A percentile compares a stretch with the other conserved stretches of the same genome.
phyloP scores from a whole-genome alignment of 179 eudicot species.

The Silene vulgaris region DNA sequence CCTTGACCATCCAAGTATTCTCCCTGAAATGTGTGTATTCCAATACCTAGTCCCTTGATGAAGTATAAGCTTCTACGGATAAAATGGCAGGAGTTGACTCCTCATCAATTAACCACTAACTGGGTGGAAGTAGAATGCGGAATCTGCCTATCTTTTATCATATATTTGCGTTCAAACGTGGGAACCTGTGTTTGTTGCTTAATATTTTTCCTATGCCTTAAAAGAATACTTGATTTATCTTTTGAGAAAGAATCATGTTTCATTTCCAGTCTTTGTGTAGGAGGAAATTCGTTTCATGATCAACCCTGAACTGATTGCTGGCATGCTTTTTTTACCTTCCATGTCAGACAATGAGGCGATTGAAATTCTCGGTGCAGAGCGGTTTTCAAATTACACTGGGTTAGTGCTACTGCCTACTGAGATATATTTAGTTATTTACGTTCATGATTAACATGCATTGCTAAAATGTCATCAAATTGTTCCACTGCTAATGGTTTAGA shows the following conservation, averaged over 20 bases:
- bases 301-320: constrained; percentile 85
- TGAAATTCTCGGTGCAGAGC: constrained; percentile 80
- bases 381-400: constrained; percentile 87
- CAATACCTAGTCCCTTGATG: background rate
- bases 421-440: background rate
- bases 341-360: constrained; percentile 97
- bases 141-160: background rate
- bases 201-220: background rate
- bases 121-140: background rate
- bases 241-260: constrained; percentile 7
- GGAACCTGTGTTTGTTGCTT: background rate
- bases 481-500: background rate
- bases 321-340: constrained; percentile 91
- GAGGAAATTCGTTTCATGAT: constrained; percentile 98
- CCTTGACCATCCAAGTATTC: background rate
- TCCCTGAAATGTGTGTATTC: background rate
- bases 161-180: background rate
- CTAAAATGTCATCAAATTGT: background rate
- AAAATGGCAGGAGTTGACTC: background rate
- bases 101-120: background rate
- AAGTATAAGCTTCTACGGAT: background rate
- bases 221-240: background rate
- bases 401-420: constrained; percentile 36
- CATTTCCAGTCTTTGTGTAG: constrained; percentile 33
- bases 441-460: background rate